Conservation (phyloP, 1,139 yeast genomes). For the Wickerhamomyces sp. region DNA sequence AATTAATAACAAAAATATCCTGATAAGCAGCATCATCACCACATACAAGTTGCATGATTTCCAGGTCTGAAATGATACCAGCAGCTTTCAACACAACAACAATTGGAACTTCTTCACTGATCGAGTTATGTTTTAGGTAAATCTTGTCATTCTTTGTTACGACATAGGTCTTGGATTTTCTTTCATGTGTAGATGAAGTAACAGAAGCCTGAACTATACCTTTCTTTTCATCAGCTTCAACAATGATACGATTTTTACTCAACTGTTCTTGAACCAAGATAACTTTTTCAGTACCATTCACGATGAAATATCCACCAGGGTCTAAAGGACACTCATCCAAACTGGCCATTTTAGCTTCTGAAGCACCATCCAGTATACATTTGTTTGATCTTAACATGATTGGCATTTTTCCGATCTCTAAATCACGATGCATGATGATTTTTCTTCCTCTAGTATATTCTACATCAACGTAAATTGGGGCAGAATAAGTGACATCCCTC, state of each 20-base stretch:
- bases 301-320: slow-evolving; percentile 98
- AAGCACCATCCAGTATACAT: slow-evolving; percentile 77
- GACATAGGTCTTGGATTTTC: slow-evolving; percentile 95
- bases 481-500: slow-evolving; percentile 92
- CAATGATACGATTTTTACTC: slow-evolving; percentile 94
- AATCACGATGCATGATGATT: slow-evolving; percentile 82
- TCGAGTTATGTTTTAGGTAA: slow-evolving; percentile 89
- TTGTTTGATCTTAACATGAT: slow-evolving; percentile 91
- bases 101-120: slow-evolving; percentile 92
- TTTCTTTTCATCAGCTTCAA: slow-evolving; percentile 94
- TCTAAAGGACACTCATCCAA: slow-evolving; percentile 94
- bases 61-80: slow-evolving; percentile 89
- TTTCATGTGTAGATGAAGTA: slow-evolving; percentile 95
- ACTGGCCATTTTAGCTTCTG: slow-evolving; percentile 80
- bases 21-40: slow-evolving; percentile 87
- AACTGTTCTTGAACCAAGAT: slow-evolving; percentile 95
- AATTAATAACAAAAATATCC: slow-evolving; percentile 85
- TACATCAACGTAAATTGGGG: slow-evolving; percentile 94
- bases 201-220: slow-evolving; percentile 95
- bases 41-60: slow-evolving; percentile 89
- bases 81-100: slow-evolving; percentile 93
- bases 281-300: slow-evolving; percentile 97
- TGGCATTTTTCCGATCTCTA: slow-evolving; percentile 97
- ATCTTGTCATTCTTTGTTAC: slow-evolving; percentile 87
- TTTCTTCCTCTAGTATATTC: slow-evolving; percentile 94